These are phyloP conservation scores for Fusarium sp. DNA, from an alignment of 2,329 filamentous ascomycete species.

Conservation along the genomic window DNA sequence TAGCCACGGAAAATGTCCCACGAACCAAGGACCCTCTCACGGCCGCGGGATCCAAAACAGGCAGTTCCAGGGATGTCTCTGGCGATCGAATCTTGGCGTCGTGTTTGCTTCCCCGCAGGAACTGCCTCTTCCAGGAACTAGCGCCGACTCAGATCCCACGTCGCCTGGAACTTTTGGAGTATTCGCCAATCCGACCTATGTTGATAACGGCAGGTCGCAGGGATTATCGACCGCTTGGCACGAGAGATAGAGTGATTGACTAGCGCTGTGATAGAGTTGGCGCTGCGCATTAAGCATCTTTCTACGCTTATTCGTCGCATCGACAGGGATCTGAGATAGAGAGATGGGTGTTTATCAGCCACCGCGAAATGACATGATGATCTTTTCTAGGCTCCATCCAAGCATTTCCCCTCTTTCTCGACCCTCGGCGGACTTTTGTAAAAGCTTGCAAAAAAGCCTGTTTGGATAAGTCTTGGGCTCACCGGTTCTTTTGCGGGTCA, in stretches of 20 bases:
- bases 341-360: not conserved
- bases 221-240: not conserved
- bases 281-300: constrained; percentile 26
- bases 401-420: constrained; percentile 3
- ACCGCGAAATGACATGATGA: constrained; percentile 7
- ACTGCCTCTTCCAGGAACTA: constrained; percentile 40
- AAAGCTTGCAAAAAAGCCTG: not conserved
- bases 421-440: not conserved
- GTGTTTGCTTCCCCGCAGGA: constrained; percentile 22
- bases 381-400: not conserved
- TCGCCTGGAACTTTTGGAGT: constrained; percentile 36
- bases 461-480: not conserved
- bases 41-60: constrained; percentile 31
- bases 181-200: constrained; percentile 28
- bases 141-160: constrained; percentile 35
- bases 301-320: constrained; percentile 27
- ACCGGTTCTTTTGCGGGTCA: constrained; percentile 19
- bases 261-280: constrained; percentile 1
- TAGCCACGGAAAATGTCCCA: constrained; percentile 14
- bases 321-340: constrained; percentile 14
- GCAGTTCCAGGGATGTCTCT: constrained; percentile 33
- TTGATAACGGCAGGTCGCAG: constrained; percentile 43
- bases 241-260: not conserved
- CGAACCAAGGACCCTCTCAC: constrained; percentile 19
- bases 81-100: constrained; percentile 35